Percentiles rank a stretch among this genome's conserved stretches.
phyloP scores from a whole-genome alignment of 78 protist genomes.

The Chrysochromulina tobinii region DNA sequence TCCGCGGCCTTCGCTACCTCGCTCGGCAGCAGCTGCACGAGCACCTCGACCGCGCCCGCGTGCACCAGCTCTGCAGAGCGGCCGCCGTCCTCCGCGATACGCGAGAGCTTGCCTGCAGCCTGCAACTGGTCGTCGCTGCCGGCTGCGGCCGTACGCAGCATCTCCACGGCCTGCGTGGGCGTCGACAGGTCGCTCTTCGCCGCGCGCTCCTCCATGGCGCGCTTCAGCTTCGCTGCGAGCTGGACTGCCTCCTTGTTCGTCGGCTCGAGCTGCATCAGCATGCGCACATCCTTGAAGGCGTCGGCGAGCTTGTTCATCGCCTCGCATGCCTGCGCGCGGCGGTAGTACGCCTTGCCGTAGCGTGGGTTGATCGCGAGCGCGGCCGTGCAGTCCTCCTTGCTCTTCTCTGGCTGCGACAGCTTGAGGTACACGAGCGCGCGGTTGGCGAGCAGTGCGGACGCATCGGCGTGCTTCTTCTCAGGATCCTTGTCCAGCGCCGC shows the following conservation, averaged over 20 bases:
- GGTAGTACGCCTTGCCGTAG: constrained; percentile 11
- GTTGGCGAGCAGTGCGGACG: background rate
- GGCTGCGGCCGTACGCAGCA: background rate
- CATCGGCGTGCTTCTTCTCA: background rate
- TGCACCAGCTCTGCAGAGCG: background rate
- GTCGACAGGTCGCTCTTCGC: background rate
- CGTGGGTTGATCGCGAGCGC: background rate
- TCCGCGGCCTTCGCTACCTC: background rate
- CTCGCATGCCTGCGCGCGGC: background rate
- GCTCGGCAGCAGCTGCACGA: background rate
- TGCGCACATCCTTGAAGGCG: constrained; percentile 12
- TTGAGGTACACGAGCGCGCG: background rate
- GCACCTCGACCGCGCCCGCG: background rate
- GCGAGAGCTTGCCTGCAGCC: background rate
- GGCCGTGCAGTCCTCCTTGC: background rate
- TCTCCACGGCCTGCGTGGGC: background rate
- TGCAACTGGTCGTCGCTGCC: background rate
- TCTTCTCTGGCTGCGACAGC: background rate
- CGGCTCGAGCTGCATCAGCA: background rate
- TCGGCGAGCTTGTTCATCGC: background rate
- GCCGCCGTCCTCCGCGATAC: background rate
- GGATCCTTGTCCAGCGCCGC: background rate
- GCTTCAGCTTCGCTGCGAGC: background rate
- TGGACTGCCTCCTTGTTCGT: background rate
- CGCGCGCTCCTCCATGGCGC: background rate